phyloP scores from a whole-genome alignment of 352 stramenopile genomes.

The Phytophthora cajani region DNA sequence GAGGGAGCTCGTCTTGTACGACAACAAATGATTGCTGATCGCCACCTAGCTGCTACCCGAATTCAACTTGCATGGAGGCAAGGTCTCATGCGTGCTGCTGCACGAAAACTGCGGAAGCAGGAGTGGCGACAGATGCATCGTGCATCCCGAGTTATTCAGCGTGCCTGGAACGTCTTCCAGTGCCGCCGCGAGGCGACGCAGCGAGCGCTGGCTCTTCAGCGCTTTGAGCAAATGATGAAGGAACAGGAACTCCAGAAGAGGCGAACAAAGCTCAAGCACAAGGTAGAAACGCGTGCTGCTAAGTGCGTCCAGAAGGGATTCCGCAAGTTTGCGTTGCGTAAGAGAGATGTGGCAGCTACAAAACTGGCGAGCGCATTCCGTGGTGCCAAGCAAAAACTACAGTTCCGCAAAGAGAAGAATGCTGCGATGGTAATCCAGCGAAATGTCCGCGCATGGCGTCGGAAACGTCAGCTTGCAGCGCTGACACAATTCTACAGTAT shows the following conservation, averaged over 20 bases:
- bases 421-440: conserved; percentile 42
- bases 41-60: conserved; percentile 25
- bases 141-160: conserved; percentile 35
- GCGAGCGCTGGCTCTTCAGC: conserved; percentile 38
- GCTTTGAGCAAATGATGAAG: conserved; percentile 45
- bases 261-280: conserved; percentile 25
- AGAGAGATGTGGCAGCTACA: conserved; percentile 33
- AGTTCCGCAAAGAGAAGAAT: conserved; percentile 32
- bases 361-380: conserved; percentile 43
- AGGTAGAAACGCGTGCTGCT: conserved; percentile 43
- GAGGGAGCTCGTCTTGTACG: conserved; percentile 42
- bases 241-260: conserved; percentile 36
- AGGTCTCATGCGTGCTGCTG: background rate
- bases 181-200: conserved; percentile 24
- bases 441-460: conserved; percentile 51
- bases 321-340: conserved; percentile 31
- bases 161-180: conserved; percentile 27
- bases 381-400: conserved; percentile 23
- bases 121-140: conserved; percentile 22
- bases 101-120: conserved; percentile 15
- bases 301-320: conserved; percentile 38
- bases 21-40: conserved; percentile 41
- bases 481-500: conserved; percentile 48
- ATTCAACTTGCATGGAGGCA: conserved; percentile 48
- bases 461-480: conserved; percentile 36